Percentiles rank a stretch among this genome's conserved stretches.
phyloP scores from a whole-genome alignment of 305 asterid species.

The Fraxinus xanthoxyloides region DNA sequence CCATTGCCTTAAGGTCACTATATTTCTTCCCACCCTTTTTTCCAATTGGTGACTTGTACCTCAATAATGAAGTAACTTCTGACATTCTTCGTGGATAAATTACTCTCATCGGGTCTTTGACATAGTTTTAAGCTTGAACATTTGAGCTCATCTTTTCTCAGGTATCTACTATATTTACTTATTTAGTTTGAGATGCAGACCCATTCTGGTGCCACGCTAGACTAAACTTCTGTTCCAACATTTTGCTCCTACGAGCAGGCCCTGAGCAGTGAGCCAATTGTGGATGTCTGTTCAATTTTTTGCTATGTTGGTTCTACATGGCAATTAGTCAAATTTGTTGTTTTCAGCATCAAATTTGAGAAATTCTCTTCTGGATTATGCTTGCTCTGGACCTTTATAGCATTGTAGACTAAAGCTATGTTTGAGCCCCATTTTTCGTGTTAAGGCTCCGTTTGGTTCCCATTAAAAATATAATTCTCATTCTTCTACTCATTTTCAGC shows the following conservation, averaged over 20 bases:
- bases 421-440: neutral
- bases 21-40: neutral
- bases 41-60: neutral
- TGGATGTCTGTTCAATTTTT: slow-evolving; percentile 5
- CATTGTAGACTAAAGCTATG: neutral
- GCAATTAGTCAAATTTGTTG: slow-evolving; percentile 2
- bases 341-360: neutral
- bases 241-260: slow-evolving; percentile 11
- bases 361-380: neutral
- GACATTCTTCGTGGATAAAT: neutral
- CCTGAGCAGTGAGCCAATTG: slow-evolving; percentile 8
- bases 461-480: no score
- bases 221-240: slow-evolving; percentile 9
- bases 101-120: neutral
- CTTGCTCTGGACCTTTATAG: slow-evolving; percentile 3
- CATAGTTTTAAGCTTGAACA: slow-evolving; percentile 16
- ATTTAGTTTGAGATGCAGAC: slow-evolving; percentile 15
- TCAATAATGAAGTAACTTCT: neutral
- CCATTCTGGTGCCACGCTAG: slow-evolving; percentile 2
- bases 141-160: slow-evolving; percentile 11
- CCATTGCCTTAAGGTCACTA: neutral
- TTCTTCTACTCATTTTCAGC: no score
- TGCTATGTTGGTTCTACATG: neutral
- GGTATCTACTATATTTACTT: neutral
- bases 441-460: no score